These are phyloP conservation scores for Nigrospora osmanthi DNA, from an alignment of 2,329 filamentous ascomycete species.

Conservation along the genomic window DNA sequence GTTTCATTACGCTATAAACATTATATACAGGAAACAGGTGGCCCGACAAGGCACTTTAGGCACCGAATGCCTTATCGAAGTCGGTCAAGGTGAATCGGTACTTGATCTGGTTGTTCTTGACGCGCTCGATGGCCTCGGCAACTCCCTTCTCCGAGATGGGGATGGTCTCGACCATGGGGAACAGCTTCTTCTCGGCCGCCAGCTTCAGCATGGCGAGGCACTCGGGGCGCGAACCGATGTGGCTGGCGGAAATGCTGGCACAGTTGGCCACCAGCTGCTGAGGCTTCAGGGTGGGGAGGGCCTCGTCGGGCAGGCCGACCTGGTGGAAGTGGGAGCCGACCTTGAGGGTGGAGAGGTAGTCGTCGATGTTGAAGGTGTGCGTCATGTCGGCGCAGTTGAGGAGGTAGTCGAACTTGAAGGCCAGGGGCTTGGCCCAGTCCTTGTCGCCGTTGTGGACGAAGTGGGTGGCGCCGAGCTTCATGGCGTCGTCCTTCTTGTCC, in stretches of 20 bases:
- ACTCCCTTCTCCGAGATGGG: conserved; percentile 59
- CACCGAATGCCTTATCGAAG: conserved; percentile 59
- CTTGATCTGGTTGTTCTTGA: conserved; percentile 63
- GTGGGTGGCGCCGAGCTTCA: conserved; percentile 54
- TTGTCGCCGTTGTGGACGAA: conserved; percentile 39
- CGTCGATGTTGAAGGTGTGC: conserved; percentile 44
- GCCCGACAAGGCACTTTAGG: neutral
- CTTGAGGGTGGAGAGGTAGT: conserved; percentile 42
- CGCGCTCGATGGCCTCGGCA: conserved; percentile 60
- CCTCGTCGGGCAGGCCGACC: conserved; percentile 46
- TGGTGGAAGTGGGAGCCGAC: conserved; percentile 50
- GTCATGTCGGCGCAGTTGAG: conserved; percentile 42
- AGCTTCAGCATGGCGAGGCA: conserved; percentile 51
- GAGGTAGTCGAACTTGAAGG: conserved; percentile 41
- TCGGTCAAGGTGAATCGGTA: conserved; percentile 68
- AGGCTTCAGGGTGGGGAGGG: conserved; percentile 32
- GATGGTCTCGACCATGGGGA: conserved; percentile 46
- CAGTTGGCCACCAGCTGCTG: conserved; percentile 32
- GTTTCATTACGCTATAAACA: neutral
- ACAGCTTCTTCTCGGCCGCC: conserved; percentile 45
- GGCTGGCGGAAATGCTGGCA: conserved; percentile 35
- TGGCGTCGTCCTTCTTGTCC: conserved; percentile 50
- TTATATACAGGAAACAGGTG: neutral
- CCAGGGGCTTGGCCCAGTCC: conserved; percentile 48
- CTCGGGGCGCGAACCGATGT: conserved; percentile 54